A percentile compares a stretch with the other conserved stretches of the same genome.
Conservation (phyloP, 1,284 basidiomycete species). For the Apiotrichum akiyoshidainum region DNA sequence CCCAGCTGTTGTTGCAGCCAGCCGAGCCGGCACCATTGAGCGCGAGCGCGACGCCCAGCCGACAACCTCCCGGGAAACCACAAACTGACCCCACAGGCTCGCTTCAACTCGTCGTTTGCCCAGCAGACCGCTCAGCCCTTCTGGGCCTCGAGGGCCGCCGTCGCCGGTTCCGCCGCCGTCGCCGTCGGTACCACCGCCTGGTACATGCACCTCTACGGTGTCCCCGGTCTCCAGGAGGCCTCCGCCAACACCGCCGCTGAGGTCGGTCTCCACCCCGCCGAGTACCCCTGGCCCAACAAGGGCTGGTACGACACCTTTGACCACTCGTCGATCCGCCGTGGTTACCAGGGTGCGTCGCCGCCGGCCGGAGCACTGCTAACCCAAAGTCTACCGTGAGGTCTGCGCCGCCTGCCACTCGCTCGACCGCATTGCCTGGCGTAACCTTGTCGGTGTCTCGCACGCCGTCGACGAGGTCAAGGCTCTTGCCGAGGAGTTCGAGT, state of each 20-base stretch:
- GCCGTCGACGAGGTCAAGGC: conserved; percentile 85
- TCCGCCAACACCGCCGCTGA: conserved; percentile 88
- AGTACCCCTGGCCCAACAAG: conserved; percentile 87
- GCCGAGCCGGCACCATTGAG: too few species aligned
- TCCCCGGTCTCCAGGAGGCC: conserved; percentile 72
- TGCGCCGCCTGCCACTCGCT: conserved; percentile 99
- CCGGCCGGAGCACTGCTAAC: background rate
- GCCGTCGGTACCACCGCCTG: conserved; percentile 86
- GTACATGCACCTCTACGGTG: conserved; percentile 93
- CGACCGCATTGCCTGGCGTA: conserved; percentile 99
- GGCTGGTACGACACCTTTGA: conserved; percentile 89
- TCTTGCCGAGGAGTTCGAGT: conserved; percentile 96
- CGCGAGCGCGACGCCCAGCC: too few species aligned
- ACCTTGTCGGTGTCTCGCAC: conserved; percentile 97
- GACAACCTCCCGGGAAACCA: too few species aligned
- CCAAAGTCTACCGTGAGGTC: conserved; percentile 90
- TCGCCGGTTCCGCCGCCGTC: conserved; percentile 72
- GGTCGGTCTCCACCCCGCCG: conserved; percentile 86
- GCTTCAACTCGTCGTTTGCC: conserved; percentile 42
- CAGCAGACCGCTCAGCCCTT: conserved; percentile 18
- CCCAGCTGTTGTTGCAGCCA: too few species aligned
- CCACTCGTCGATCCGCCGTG: conserved; percentile 89
- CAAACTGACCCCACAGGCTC: conserved; percentile 7
- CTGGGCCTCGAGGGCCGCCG: conserved; percentile 66
- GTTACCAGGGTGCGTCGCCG: conserved; percentile 64